Evolutionary conservation across 495 filamentous ascomycete species (phyloP), one percentile per base, ranked within the genome.

Genomic region (Aspergillus homomorphus): DNA sequence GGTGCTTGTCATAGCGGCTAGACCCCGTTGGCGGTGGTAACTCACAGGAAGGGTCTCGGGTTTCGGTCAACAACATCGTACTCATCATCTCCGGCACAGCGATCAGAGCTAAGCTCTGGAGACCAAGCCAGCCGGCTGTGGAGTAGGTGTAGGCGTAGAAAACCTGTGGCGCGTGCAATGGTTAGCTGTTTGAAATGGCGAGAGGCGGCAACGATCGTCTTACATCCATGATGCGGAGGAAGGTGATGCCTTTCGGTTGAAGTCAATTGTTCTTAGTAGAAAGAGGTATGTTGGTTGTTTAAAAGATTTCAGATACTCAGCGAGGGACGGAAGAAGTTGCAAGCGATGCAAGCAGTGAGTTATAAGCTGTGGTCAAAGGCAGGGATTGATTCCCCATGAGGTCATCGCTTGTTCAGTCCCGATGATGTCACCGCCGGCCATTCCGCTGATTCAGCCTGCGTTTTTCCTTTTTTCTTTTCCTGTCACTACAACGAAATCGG

Each of bases 51-150:
- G 81, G 69, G 63, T 82, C 71, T 21, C 83, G 71, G 42, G 80
- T 77, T 30, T 86, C 83, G 23, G 82, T 77, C 1, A 83, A 78
- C 2, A 91, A 77, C 58, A 89, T 67, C 8, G 80, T 75, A 51
- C 82, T 77, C 38, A 93, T 84, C 56, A 91, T 77, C 41, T 82
- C 81, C 0, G 90, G 90, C 21, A 84, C 83, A 4, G 77, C 57
- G 50, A 89, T 80, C 42, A 92, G 74, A 0, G 87, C 79, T 4
- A 85, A 14, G 41, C 87, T 82, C 73, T 94, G 88, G 14, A 89
- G 63, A 19, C 78, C 64, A 48, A 90, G 79, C 88, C 87, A 91
- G 61, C 73, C 82, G 7, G 84, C 75, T 21, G 87, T 86, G 20
- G 80, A 77, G 68, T 87, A 86, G 52, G 79, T 85, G 74, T 90